Evolutionary conservation across 176 grass and related monocot genomes (phyloP), one percentile per base, ranked within the genome.

Genomic region (Oryza glaberrima): DNA sequence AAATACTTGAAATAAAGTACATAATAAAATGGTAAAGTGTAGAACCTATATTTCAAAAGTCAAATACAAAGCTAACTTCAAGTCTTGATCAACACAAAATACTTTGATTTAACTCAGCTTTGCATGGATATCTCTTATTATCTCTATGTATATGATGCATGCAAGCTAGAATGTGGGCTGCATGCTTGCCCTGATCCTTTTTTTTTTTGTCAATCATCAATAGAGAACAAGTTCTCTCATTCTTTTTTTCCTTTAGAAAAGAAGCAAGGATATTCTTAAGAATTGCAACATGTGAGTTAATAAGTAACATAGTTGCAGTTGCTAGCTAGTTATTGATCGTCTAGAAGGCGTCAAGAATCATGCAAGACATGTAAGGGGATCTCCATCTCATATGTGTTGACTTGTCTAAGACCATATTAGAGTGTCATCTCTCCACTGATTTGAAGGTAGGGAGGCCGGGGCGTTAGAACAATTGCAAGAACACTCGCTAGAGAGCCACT

Each of bases 221-320:
- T 52, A 49, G 43, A 82, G 78, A 82, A 86, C 58, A 86, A 17
- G 70, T 85, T 81, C 88, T 80, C 12, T 30, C n/a, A 16, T 82
- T 77, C 22, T 47, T 38, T 90, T 90, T 78, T 77, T 17, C 32
- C 72, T 56, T 10, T 23, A 65, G 17, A 36, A 56, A 35, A 48
- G 25, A 47, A 65, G 22, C 34, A 81, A 89, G 78, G 88, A 81
- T 85, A 81, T 89, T 56, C 32, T 89, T 77, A 77, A 76, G 8
- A 85, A 81, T 65, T 77, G 44, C 72, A 77, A 65, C 65, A 72
- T 65, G 78, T 22, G 13, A 1, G 85, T 81, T 77, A 76, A 81
- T 77, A 76, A 81, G 14, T 43, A 61, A 35, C 30, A 25, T 40
- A 73, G 11, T 15, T 47, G 54, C 38, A 32, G 30, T 32, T 32